Evolutionary conservation across 2,329 filamentous ascomycete species (phyloP).

Genomic region (Helminthosporium solani): DNA sequence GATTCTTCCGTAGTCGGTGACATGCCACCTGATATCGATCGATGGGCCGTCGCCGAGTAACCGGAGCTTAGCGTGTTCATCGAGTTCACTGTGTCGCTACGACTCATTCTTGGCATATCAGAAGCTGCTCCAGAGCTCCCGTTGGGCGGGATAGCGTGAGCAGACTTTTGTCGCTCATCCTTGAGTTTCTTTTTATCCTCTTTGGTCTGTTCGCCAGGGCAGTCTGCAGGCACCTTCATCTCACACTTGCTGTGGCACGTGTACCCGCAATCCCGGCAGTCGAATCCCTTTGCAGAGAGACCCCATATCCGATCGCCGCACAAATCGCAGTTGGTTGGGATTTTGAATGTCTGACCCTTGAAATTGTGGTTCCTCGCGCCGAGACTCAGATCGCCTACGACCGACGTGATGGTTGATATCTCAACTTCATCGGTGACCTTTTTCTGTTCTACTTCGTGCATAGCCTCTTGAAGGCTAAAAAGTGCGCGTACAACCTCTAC

Average conservation of each 20-base stretch:
- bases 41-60: slow-evolving; percentile 75
- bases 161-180: slow-evolving; percentile 75
- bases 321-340: slow-evolving; percentile 96
- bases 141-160: slow-evolving; percentile 58
- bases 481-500: slow-evolving; percentile 80
- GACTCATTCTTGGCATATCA: slow-evolving; percentile 67
- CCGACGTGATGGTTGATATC: slow-evolving; percentile 85
- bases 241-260: slow-evolving; percentile 98
- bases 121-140: slow-evolving; percentile 54
- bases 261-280: slow-evolving; percentile 94
- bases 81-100: slow-evolving; percentile 87
- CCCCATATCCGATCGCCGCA: slow-evolving; percentile 98
- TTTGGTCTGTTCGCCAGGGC: slow-evolving; percentile 89
- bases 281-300: slow-evolving; percentile 91
- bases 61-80: slow-evolving; percentile 74
- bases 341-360: slow-evolving; percentile 98
- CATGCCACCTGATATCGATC: slow-evolving; percentile 66
- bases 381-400: slow-evolving; percentile 87
- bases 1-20: slow-evolving; percentile 52
- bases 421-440: slow-evolving; percentile 89
- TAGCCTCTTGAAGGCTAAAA: slow-evolving; percentile 78
- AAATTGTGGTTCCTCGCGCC: slow-evolving; percentile 96
- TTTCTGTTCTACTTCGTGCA: slow-evolving; percentile 81
- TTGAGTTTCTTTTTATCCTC: slow-evolving; percentile 96
- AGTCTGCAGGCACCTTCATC: slow-evolving; percentile 96